phyloP scores from a whole-genome alignment of 2,329 filamentous ascomycete species.

The Pestalotiopsis sp. region DNA sequence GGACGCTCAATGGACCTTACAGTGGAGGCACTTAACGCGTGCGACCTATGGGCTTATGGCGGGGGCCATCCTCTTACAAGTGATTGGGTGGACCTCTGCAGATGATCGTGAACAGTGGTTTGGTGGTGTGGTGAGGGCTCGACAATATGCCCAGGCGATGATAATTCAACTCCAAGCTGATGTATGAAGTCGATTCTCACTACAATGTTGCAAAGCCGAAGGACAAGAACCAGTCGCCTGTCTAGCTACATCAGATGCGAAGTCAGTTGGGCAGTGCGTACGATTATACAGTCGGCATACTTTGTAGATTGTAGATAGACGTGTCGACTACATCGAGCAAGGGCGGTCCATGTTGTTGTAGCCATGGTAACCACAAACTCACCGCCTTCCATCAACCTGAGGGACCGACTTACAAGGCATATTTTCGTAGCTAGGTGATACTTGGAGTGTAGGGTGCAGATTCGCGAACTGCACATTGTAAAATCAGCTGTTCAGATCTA shows the following conservation, averaged over 20 bases:
- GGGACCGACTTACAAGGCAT: background rate
- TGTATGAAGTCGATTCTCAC: background rate
- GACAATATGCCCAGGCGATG: too few species aligned
- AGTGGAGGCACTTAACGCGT: constrained; percentile 8
- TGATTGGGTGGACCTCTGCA: constrained; percentile 12
- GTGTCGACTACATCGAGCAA: background rate
- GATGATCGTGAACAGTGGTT: background rate
- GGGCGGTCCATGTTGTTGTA: background rate
- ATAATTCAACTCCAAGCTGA: too few species aligned
- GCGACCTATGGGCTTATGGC: background rate
- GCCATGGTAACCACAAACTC: background rate
- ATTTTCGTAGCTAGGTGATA: background rate
- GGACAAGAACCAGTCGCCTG: background rate
- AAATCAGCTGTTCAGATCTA: background rate
- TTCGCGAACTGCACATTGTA: background rate
- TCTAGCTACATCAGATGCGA: background rate
- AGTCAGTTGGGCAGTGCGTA: background rate
- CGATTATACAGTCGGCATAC: background rate
- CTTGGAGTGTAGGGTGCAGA: background rate
- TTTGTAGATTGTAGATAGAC: background rate
- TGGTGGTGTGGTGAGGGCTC: too few species aligned
- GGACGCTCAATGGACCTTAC: constrained; percentile 11
- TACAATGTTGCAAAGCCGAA: background rate
- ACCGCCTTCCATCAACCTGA: background rate
- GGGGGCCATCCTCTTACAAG: constrained; percentile 4